Evolutionary conservation across 2,329 filamentous ascomycete species (phyloP).

Genomic region (Akanthomyces lecanii): DNA sequence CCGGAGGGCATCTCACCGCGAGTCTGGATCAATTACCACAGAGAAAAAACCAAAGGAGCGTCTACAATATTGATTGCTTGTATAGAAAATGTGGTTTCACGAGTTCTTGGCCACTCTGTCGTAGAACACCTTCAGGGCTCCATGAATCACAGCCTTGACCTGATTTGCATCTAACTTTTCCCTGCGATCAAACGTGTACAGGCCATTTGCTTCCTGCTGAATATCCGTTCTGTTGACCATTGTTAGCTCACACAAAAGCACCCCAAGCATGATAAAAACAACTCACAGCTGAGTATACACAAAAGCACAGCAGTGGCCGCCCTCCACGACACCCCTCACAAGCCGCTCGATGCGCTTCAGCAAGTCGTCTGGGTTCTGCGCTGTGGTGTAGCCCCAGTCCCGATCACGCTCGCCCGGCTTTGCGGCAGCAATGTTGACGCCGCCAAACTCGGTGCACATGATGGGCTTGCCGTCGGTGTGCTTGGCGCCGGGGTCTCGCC

Average conservation of each 20-base stretch:
- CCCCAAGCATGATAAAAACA: too few species aligned
- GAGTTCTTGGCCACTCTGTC: conserved; percentile 5
- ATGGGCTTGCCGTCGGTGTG: conserved; percentile 54
- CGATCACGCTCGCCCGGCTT: conserved; percentile 26
- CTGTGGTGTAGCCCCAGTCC: conserved; percentile 67
- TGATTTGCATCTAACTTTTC: conserved; percentile 55
- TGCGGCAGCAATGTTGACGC: conserved; percentile 56
- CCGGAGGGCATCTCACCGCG: too few species aligned
- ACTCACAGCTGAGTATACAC: conserved; percentile 64
- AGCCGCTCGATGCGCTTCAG: conserved; percentile 55
- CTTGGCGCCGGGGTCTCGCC: conserved; percentile 43
- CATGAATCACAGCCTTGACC: conserved; percentile 55
- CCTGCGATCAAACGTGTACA: conserved; percentile 59
- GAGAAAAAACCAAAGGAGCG: too few species aligned
- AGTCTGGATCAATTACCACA: too few species aligned
- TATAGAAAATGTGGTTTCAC: too few species aligned
- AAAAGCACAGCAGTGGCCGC: conserved; percentile 56
- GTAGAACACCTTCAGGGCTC: conserved; percentile 46
- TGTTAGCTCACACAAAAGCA: background rate
- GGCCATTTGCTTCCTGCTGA: conserved; percentile 64
- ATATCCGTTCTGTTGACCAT: conserved; percentile 46
- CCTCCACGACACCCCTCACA: conserved; percentile 52
- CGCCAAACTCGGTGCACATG: conserved; percentile 64
- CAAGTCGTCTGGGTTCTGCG: conserved; percentile 55
- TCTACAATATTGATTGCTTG: too few species aligned